phyloP scores from a whole-genome alignment of 2,329 filamentous ascomycete genomes.

The Colletotrichum endophyticum region DNA sequence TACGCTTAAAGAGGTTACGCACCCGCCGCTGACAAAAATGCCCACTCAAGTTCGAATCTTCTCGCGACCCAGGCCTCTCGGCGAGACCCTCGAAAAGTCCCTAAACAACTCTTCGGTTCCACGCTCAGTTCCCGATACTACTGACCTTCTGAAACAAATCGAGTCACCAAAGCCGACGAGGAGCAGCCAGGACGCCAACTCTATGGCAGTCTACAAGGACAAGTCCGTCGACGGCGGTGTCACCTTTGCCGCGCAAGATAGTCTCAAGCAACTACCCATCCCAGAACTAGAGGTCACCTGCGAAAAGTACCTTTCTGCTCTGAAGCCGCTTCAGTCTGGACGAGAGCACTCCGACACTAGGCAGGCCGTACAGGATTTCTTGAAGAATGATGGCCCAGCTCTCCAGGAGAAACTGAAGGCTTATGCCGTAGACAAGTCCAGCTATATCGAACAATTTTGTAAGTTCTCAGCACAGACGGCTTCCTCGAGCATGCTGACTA shows the following conservation, averaged over 20 bases:
- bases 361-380: constrained; percentile 81
- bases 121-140: constrained; percentile 43
- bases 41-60: constrained; percentile 42
- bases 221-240: constrained; percentile 70
- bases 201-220: constrained; percentile 59
- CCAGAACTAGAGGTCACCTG: constrained; percentile 83
- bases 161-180: constrained; percentile 1
- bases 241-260: constrained; percentile 89
- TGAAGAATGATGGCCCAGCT: constrained; percentile 79
- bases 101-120: constrained; percentile 41
- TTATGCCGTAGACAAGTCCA: constrained; percentile 89
- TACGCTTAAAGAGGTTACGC: constrained; percentile 61
- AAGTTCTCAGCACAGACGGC: constrained; percentile 42
- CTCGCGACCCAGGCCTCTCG: constrained; percentile 73
- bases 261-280: constrained; percentile 89
- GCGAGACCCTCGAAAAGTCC: constrained; percentile 66
- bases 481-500: not conserved
- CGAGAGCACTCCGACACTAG: constrained; percentile 85
- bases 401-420: constrained; percentile 88
- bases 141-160: constrained; percentile 20
- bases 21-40: constrained; percentile 35
- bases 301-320: constrained; percentile 77
- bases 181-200: constrained; percentile 25
- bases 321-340: constrained; percentile 80
- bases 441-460: constrained; percentile 99